These are phyloP conservation scores for Aphanoascus verrucosus DNA, from an alignment of 2,329 filamentous ascomycete species.

Conservation along the genomic window DNA sequence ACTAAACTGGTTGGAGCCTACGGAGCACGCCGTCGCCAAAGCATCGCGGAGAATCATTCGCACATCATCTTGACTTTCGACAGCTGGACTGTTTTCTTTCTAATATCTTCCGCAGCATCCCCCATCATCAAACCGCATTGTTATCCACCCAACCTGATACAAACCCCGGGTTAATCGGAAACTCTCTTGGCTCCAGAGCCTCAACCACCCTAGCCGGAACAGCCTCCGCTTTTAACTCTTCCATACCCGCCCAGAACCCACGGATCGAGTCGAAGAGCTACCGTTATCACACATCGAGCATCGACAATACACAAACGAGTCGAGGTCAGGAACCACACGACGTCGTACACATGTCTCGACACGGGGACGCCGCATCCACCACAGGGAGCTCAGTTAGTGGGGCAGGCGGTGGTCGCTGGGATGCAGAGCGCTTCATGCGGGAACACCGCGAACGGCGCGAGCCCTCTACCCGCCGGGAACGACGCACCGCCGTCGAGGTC, in stretches of 20 bases:
- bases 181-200: not conserved
- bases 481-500: constrained; percentile 8
- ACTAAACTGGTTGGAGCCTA: not conserved
- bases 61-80: not conserved
- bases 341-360: constrained; percentile 26
- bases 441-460: constrained; percentile 35
- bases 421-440: constrained; percentile 33
- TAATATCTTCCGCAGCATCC: not conserved
- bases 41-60: not conserved
- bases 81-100: constrained; percentile 8
- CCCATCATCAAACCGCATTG: not conserved
- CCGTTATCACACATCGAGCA: not conserved
- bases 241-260: constrained; percentile 1
- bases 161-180: too few relatives aligned
- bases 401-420: constrained; percentile 26
- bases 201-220: not conserved
- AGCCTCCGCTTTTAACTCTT: not conserved
- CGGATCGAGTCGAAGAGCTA: constrained; percentile 2
- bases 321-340: not conserved
- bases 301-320: not conserved
- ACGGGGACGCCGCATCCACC: constrained; percentile 30
- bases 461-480: constrained; percentile 13
- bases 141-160: not conserved
- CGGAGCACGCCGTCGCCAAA: constrained; percentile 2
- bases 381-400: constrained; percentile 21